phyloP scores from a whole-genome alignment of 108 stramenopile genomes.

The Aureococcus anophagefferens region DNA sequence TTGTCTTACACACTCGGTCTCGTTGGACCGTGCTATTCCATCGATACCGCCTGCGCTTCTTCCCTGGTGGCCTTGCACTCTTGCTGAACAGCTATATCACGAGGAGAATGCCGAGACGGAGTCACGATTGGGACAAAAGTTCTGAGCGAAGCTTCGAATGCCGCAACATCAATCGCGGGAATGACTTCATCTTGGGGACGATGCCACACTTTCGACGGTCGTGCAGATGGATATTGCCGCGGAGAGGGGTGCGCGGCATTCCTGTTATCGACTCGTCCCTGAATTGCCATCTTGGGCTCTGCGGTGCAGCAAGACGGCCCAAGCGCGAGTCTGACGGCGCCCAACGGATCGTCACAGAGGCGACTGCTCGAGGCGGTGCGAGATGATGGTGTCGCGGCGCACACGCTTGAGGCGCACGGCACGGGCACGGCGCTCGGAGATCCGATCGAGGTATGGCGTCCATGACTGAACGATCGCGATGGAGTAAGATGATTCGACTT shows the following conservation, averaged over 20 bases:
- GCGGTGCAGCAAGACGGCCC: slow-evolving; percentile 40
- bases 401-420: slow-evolving; percentile 31
- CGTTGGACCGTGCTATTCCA: too few relatives aligned
- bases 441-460: slow-evolving; percentile 33
- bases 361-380: slow-evolving; percentile 15
- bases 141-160: too few relatives aligned
- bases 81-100: too few relatives aligned
- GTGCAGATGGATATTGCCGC: slow-evolving; percentile 8
- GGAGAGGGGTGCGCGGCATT: slow-evolving; percentile 5
- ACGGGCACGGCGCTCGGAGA: slow-evolving; percentile 45
- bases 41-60: too few relatives aligned
- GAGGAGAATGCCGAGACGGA: too few relatives aligned
- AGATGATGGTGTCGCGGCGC: too few relatives aligned
- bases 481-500: not conserved
- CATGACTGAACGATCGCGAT: slow-evolving; percentile 13
- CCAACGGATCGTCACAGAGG: slow-evolving; percentile 34
- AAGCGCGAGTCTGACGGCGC: slow-evolving; percentile 38
- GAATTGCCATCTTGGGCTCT: slow-evolving; percentile 5
- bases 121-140: too few relatives aligned
- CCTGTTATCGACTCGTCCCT: too few relatives aligned
- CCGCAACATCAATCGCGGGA: too few relatives aligned
- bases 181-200: slow-evolving; percentile 15
- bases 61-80: too few relatives aligned
- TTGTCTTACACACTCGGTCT: too few relatives aligned
- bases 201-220: slow-evolving; percentile 23